Percentiles rank a stretch among this genome's conserved stretches.
Evolutionary conservation across 176 grass and related monocot genomes (phyloP).

Genomic region (Hyparrhenia diplandra): DNA sequence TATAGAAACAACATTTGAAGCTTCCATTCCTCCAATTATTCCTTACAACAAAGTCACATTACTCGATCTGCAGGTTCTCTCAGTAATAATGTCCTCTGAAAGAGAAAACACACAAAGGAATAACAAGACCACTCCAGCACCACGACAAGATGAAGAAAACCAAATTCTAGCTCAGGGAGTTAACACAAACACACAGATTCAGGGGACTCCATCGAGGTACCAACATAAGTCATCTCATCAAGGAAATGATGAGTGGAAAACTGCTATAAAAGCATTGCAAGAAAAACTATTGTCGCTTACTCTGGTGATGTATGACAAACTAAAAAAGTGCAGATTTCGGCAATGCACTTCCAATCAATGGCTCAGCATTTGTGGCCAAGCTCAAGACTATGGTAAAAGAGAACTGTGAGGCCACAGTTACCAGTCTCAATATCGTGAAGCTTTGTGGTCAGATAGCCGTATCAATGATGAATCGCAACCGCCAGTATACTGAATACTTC

Average conservation of each 20-base stretch:
- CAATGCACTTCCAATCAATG: background rate
- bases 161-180: too few species aligned
- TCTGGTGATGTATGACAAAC: background rate
- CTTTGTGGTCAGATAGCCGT: background rate
- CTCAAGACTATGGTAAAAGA: background rate
- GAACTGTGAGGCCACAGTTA: background rate
- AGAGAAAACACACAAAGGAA: background rate
- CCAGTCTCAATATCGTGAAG: background rate
- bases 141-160: background rate
- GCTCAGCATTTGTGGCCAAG: background rate
- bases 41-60: background rate
- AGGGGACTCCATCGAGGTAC: too few species aligned
- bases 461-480: background rate
- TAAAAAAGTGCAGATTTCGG: background rate
- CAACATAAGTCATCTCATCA: too few species aligned
- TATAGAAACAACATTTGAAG: too few species aligned
- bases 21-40: too few species aligned
- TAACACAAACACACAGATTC: too few species aligned
- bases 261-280: background rate
- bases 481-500: background rate
- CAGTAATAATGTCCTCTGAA: too few species aligned
- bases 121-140: too few species aligned
- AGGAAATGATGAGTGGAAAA: background rate
- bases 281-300: background rate
- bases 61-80: background rate